A percentile compares a stretch with the other conserved stretches of the same genome.
Conservation (phyloP, 108 stramenopile genomes). For the Fistulifera pelliculosa region DNA sequence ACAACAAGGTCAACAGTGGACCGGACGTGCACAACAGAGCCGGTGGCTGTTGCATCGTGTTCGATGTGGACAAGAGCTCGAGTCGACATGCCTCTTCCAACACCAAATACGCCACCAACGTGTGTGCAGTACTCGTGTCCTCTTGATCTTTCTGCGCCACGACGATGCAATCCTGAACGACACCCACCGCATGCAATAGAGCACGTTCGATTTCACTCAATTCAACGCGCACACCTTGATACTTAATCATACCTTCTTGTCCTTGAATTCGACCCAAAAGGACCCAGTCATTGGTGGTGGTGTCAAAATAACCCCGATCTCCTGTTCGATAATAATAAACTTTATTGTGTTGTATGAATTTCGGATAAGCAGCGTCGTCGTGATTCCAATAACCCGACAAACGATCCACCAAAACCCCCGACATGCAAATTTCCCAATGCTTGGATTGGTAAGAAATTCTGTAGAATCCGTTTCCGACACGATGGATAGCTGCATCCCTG, state of each 20-base stretch:
- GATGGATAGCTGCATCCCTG: slow-evolving; percentile 43
- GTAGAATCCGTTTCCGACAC: slow-evolving; percentile 17
- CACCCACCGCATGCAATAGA: slow-evolving; percentile 17
- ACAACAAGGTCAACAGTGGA: slow-evolving; percentile 42
- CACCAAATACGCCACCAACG: slow-evolving; percentile 57
- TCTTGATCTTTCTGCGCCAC: slow-evolving; percentile 6
- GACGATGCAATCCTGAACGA: slow-evolving; percentile 52
- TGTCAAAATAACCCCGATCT: slow-evolving; percentile 56
- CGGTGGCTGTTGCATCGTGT: not conserved
- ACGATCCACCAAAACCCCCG: slow-evolving; percentile 54
- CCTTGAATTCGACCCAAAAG: slow-evolving; percentile 70
- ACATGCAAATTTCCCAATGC: slow-evolving; percentile 64
- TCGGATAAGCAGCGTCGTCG: slow-evolving; percentile 32
- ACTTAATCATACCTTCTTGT: slow-evolving; percentile 74
- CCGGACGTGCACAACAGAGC: slow-evolving; percentile 45
- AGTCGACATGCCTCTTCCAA: slow-evolving; percentile 27
- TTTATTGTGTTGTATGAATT: slow-evolving; percentile 27
- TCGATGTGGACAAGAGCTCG: slow-evolving; percentile 24
- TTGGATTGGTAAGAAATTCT: slow-evolving; percentile 12
- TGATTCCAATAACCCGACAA: slow-evolving; percentile 56
- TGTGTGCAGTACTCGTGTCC: slow-evolving; percentile 14
- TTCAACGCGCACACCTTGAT: slow-evolving; percentile 76
- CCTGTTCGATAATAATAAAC: slow-evolving; percentile 60
- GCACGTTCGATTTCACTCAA: slow-evolving; percentile 71
- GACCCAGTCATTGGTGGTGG: slow-evolving; percentile 18